Percentiles rank a stretch among this genome's conserved stretches.
phyloP scores from a whole-genome alignment of 257 asterid species.

The Anisodus tanguticus region DNA sequence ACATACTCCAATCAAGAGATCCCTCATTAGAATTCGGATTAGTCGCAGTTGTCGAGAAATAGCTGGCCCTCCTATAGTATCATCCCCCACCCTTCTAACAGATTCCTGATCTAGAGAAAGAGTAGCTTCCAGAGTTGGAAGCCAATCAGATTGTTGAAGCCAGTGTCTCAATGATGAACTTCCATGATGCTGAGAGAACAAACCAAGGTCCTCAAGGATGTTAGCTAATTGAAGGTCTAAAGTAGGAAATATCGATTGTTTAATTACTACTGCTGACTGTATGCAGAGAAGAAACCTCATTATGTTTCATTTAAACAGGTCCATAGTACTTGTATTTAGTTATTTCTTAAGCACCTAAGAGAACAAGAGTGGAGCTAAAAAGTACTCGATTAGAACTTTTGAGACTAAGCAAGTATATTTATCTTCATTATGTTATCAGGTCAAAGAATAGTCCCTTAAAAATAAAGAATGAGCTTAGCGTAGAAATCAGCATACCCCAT shows the following conservation, averaged over 20 bases:
- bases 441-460: conserved; percentile 21
- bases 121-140: conserved; percentile 93
- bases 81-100: conserved; percentile 86
- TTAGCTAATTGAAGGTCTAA: conserved; percentile 14
- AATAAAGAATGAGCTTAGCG: conserved; percentile 20
- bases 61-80: conserved; percentile 89
- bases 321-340: conserved; percentile 5
- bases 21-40: conserved; percentile 88
- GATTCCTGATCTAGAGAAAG: conserved; percentile 91
- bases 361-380: background rate
- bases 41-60: conserved; percentile 83
- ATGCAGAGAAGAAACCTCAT: background rate
- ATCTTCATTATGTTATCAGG: conserved; percentile 23
- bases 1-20: conserved; percentile 89
- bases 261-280: background rate
- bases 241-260: background rate
- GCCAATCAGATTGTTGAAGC: conserved; percentile 97
- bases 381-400: background rate
- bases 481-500: conserved; percentile 65
- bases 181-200: conserved; percentile 75
- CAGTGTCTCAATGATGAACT: conserved; percentile 93
- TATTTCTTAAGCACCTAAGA: background rate
- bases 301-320: background rate
- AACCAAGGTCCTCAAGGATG: conserved; percentile 28
- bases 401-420: background rate